These are phyloP conservation scores for Physcomitrium patens DNA, from an alignment of 225 moss, liverwort and hornwort species.

Conservation along the genomic window DNA sequence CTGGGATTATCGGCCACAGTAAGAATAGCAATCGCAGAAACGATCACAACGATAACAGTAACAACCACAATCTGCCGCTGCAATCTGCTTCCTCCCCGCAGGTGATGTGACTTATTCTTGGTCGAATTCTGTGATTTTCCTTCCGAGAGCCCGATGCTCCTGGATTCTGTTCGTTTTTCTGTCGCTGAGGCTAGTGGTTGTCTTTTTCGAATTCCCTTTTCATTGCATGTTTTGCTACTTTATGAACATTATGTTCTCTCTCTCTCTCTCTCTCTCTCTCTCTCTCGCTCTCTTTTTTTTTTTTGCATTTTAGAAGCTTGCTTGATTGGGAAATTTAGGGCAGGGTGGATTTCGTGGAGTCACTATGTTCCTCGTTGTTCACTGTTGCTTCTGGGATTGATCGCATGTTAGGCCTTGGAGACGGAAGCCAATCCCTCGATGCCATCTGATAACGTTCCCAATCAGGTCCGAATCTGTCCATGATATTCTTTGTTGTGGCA, in stretches of 20 bases:
- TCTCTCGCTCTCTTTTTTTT: too few relatives aligned
- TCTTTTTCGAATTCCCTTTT: neutral
- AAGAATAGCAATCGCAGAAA: slow-evolving; percentile 27
- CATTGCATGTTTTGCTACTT: neutral
- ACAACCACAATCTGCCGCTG: slow-evolving; percentile 16
- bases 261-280: too few relatives aligned
- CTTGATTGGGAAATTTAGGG: slow-evolving; percentile 41
- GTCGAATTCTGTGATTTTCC: slow-evolving; percentile 2
- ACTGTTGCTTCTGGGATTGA: slow-evolving; percentile 8
- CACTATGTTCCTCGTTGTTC: slow-evolving; percentile 26
- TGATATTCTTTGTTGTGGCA: neutral
- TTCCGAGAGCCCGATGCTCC: slow-evolving; percentile 7
- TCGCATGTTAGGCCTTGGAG: neutral
- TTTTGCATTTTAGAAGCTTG: neutral
- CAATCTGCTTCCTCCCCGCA: slow-evolving; percentile 41
- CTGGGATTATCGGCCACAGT: slow-evolving; percentile 32
- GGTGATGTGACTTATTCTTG: slow-evolving; percentile 28
- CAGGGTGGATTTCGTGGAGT: slow-evolving; percentile 22
- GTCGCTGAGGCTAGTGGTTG: neutral
- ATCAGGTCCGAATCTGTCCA: neutral
- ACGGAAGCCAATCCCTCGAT: neutral
- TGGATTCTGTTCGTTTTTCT: neutral
- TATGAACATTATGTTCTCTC: neutral
- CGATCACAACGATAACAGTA: neutral
- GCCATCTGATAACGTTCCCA: neutral